Conservation (phyloP, 176 grass and related monocot species). For the Musa schizocarpa region DNA sequence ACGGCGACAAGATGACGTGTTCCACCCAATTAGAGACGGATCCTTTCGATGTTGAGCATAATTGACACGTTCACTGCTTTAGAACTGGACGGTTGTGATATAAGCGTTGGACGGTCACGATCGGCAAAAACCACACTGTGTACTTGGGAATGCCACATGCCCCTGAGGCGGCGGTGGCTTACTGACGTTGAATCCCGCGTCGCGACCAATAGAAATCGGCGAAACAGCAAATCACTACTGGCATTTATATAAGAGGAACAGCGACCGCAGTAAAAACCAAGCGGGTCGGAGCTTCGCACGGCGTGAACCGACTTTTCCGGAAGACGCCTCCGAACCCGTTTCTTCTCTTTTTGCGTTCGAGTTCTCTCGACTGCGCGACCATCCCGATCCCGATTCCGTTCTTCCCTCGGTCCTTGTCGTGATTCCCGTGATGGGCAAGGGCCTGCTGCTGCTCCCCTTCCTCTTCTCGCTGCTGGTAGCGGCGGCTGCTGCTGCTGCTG, state of each 20-base stretch:
- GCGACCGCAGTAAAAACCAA: not conserved
- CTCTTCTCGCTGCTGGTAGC: conserved; percentile 11
- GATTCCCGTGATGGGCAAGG: not conserved
- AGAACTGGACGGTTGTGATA: too few relatives aligned
- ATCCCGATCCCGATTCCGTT: not conserved
- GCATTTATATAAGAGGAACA: not conserved
- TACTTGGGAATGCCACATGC: too few relatives aligned
- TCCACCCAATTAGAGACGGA: too few relatives aligned
- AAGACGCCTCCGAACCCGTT: not conserved
- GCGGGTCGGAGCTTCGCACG: not conserved
- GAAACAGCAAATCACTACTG: conserved; percentile 5
- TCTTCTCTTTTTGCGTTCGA: not conserved
- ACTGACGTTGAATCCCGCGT: not conserved
- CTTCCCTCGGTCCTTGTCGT: too few relatives aligned
- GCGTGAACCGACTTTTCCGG: not conserved
- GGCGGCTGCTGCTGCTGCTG: conserved; percentile 12
- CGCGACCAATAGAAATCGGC: conserved; percentile 23
- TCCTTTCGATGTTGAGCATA: too few relatives aligned
- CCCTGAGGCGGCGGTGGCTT: too few relatives aligned
- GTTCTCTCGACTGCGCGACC: too few relatives aligned
- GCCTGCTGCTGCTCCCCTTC: not conserved
- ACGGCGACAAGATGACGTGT: too few relatives aligned
- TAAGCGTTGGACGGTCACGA: too few relatives aligned
- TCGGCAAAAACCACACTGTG: too few relatives aligned
- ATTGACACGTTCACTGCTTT: too few relatives aligned